phyloP scores from a whole-genome alignment of 2,329 filamentous ascomycete species.

The Cladosporium cucumerinum region DNA sequence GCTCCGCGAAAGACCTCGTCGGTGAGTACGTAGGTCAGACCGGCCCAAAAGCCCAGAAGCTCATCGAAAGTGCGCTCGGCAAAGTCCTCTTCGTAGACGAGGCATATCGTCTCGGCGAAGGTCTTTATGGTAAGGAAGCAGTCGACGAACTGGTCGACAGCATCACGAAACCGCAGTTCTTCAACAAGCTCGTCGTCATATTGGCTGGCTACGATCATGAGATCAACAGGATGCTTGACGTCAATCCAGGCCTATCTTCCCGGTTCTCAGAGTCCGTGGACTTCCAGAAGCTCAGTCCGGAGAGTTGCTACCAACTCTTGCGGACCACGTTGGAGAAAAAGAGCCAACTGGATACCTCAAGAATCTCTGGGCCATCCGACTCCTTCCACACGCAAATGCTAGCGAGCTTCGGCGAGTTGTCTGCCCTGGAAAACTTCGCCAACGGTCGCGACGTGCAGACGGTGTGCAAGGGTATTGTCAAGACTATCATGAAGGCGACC shows the following conservation, averaged over 20 bases:
- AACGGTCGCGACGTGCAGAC: conserved; percentile 62
- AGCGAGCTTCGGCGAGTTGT: conserved; percentile 41
- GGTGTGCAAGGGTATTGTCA: conserved; percentile 52
- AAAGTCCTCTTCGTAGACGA: conserved; percentile 70
- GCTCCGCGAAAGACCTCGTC: conserved; percentile 66
- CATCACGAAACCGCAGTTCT: conserved; percentile 56
- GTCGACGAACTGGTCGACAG: conserved; percentile 52
- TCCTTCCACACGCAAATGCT: conserved; percentile 23
- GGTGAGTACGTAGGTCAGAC: conserved; percentile 68
- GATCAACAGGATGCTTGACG: conserved; percentile 60
- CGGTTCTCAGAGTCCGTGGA: conserved; percentile 62
- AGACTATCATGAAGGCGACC: conserved; percentile 29
- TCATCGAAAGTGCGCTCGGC: conserved; percentile 61
- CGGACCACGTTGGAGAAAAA: conserved; percentile 33
- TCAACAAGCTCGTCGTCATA: conserved; percentile 61
- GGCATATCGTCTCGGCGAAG: conserved; percentile 62
- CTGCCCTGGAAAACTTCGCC: conserved; percentile 53
- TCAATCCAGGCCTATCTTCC: conserved; percentile 62
- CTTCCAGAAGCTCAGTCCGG: conserved; percentile 47
- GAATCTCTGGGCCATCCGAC: conserved; percentile 25
- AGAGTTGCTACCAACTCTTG: conserved; percentile 39
- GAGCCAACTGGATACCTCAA: conserved; percentile 32
- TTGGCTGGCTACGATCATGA: conserved; percentile 66
- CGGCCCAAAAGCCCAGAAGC: conserved; percentile 60
- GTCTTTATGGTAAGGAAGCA: conserved; percentile 45